Conservation (phyloP, 305 asterid genomes). For the Fraxinus angustifolia region DNA sequence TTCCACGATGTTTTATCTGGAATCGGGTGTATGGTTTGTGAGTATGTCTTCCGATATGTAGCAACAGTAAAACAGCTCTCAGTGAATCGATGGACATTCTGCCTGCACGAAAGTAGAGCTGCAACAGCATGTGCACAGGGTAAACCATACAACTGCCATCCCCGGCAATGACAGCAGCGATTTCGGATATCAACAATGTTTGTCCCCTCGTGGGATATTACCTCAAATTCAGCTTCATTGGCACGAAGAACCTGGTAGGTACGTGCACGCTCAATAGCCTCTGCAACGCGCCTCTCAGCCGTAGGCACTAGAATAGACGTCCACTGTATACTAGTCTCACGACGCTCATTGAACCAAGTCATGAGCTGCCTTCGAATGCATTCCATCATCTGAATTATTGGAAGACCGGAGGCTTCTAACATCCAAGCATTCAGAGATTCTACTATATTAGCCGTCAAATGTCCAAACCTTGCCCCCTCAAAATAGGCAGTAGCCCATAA, state of each 20-base stretch:
- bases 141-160: slow-evolving; percentile 87
- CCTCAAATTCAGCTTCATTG: slow-evolving; percentile 93
- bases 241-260: slow-evolving; percentile 94
- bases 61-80: slow-evolving; percentile 96
- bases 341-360: slow-evolving; percentile 96
- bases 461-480: slow-evolving; percentile 86
- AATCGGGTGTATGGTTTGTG: slow-evolving; percentile 87
- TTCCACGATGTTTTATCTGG: slow-evolving; percentile 84
- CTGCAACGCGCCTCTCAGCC: slow-evolving; percentile 86
- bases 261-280: slow-evolving; percentile 85
- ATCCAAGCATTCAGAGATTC: slow-evolving; percentile 79
- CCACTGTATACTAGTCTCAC: slow-evolving; percentile 96
- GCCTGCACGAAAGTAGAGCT: slow-evolving; percentile 85
- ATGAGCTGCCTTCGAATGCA: slow-evolving; percentile 89
- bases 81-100: slow-evolving; percentile 80
- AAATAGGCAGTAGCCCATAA: slow-evolving; percentile 94
- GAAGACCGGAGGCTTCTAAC: slow-evolving; percentile 85
- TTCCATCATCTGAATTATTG: slow-evolving; percentile 92
- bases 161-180: slow-evolving; percentile 75
- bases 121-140: slow-evolving; percentile 99
- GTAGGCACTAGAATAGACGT: slow-evolving; percentile 84
- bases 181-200: slow-evolving; percentile 78
- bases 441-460: slow-evolving; percentile 69
- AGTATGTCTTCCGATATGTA: slow-evolving; percentile 72
- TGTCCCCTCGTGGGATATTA: slow-evolving; percentile 92